Evolutionary conservation across 208 protist species (phyloP).

Genomic region (Trypanosoma platydactyli): DNA sequence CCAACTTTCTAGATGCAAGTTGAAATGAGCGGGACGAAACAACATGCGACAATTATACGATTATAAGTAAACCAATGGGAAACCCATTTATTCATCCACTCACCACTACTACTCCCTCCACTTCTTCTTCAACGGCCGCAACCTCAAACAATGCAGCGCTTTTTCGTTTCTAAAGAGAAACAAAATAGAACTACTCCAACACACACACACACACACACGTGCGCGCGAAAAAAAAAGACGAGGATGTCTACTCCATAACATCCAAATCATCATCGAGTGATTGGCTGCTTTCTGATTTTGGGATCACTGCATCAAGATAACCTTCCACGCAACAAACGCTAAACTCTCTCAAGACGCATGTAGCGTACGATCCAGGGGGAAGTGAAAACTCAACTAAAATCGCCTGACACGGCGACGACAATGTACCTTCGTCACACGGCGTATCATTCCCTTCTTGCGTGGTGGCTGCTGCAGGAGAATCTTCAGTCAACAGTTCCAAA

Average conservation of each 20-base stretch:
- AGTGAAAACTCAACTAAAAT: slow-evolving; percentile 75
- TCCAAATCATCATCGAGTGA: not conserved
- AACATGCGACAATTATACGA: not conserved
- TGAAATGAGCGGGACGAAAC: too few species aligned
- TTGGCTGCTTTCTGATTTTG: not conserved
- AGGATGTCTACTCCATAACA: not conserved
- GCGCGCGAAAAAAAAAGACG: too few species aligned
- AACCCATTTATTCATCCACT: not conserved
- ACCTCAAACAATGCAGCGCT: not conserved
- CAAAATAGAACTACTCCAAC: slow-evolving; percentile 24
- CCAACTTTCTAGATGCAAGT: too few species aligned
- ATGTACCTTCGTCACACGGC: not conserved
- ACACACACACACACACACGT: slow-evolving; percentile 14
- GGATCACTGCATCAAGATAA: slow-evolving; percentile 20
- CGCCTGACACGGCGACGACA: slow-evolving; percentile 9
- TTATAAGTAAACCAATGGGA: not conserved
- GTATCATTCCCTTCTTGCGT: not conserved
- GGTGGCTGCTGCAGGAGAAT: not conserved
- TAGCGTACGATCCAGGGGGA: slow-evolving; percentile 86
- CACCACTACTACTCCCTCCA: too few species aligned
- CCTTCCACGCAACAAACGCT: slow-evolving; percentile 44
- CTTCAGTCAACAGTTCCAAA: slow-evolving; percentile 35
- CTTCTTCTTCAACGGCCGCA: too few species aligned
- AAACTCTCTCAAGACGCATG: slow-evolving; percentile 82
- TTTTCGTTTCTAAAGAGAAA: slow-evolving; percentile 10